Evolutionary conservation across 495 filamentous ascomycete species (phyloP).

Genomic region (Xanthoparmelia taractica): DNA sequence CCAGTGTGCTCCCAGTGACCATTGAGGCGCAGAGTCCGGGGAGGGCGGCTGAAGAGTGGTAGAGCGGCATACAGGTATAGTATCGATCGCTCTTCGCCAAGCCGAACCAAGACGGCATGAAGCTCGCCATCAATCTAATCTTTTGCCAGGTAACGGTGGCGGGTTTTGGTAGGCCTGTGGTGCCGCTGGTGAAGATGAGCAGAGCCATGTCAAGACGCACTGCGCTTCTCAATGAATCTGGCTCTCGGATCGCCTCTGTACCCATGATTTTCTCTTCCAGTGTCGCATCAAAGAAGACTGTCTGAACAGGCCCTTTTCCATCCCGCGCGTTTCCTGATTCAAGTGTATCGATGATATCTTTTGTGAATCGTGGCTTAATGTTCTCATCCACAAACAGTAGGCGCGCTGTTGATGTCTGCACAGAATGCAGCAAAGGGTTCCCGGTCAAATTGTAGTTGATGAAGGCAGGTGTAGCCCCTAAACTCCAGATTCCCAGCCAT

Average conservation of each 20-base stretch:
- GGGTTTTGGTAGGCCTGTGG: slow-evolving; percentile 85
- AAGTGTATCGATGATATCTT: slow-evolving; percentile 40
- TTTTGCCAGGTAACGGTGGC: slow-evolving; percentile 81
- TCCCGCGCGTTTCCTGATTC: slow-evolving; percentile 38
- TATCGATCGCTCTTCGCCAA: slow-evolving; percentile 57
- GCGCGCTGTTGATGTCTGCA: slow-evolving; percentile 60
- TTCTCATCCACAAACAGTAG: slow-evolving; percentile 71
- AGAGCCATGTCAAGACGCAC: slow-evolving; percentile 53
- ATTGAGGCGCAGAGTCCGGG: slow-evolving; percentile 60
- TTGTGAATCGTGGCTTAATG: slow-evolving; percentile 45
- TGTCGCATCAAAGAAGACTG: slow-evolving; percentile 55
- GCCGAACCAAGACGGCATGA: slow-evolving; percentile 50
- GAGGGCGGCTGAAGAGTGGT: slow-evolving; percentile 75
- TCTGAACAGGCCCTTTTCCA: slow-evolving; percentile 46
- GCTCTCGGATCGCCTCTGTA: slow-evolving; percentile 51
- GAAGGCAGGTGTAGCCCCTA: slow-evolving; percentile 84
- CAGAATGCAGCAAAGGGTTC: slow-evolving; percentile 69
- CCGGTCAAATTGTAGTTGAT: slow-evolving; percentile 88
- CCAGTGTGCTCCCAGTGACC: slow-evolving; percentile 53
- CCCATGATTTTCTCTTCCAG: slow-evolving; percentile 54
- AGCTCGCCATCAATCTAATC: slow-evolving; percentile 42
- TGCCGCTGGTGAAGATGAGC: slow-evolving; percentile 82
- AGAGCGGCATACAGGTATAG: slow-evolving; percentile 93
- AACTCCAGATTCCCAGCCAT: slow-evolving; percentile 78
- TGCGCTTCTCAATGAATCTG: slow-evolving; percentile 52